Evolutionary conservation across 2,329 filamentous ascomycete genomes (phyloP).

Genomic region (Emericellopsis cladophorae): DNA sequence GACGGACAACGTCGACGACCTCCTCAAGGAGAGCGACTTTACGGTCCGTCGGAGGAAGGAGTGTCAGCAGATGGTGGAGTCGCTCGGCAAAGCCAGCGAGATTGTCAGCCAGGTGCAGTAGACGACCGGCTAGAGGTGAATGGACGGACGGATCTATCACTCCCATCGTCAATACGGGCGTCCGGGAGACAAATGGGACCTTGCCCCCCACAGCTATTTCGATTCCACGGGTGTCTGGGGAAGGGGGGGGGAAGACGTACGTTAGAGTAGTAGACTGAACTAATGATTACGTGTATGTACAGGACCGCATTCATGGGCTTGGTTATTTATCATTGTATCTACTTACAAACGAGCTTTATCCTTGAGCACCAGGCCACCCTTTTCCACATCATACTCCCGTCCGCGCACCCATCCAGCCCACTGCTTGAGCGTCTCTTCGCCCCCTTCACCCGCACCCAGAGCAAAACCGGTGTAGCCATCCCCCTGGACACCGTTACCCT

Average conservation of each 20-base stretch:
- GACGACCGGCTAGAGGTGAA: slow-evolving; percentile 2
- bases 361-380: slow-evolving; percentile 46
- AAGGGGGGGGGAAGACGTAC: no score
- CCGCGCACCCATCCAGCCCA: slow-evolving; percentile 75
- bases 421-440: slow-evolving; percentile 50
- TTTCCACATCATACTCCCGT: slow-evolving; percentile 52
- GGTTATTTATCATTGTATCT: neutral
- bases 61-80: slow-evolving; percentile 98
- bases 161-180: no score
- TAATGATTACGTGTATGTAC: no score
- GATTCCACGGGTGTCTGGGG: no score
- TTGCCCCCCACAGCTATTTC: no score
- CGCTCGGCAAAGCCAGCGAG: slow-evolving; percentile 76
- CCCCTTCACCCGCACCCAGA: slow-evolving; percentile 57
- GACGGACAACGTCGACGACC: slow-evolving; percentile 75
- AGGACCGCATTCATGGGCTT: no score
- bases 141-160: no score
- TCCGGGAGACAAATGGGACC: no score
- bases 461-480: slow-evolving; percentile 50
- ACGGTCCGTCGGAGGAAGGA: slow-evolving; percentile 91
- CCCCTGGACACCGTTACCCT: slow-evolving; percentile 52
- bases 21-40: slow-evolving; percentile 97
- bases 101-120: slow-evolving; percentile 78
- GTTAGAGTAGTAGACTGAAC: no score
- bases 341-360: slow-evolving; percentile 18